These are phyloP conservation scores for Urostyla sp. DNA, from an alignment of 73 alveolate species.

Conservation along the genomic window DNA sequence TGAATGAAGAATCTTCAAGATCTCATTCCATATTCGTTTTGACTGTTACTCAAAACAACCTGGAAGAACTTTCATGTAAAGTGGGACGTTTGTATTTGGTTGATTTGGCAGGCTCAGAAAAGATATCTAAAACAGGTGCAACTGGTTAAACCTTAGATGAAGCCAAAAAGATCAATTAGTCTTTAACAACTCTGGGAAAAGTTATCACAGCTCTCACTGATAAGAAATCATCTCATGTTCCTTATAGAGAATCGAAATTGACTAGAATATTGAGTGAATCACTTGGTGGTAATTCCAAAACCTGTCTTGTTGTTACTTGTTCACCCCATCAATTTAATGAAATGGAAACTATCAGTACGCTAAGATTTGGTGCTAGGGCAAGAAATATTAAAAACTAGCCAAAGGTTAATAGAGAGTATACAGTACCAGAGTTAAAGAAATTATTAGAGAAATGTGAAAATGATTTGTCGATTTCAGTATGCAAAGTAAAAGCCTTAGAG, in stretches of 20 bases:
- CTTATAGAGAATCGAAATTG: constrained; percentile 85
- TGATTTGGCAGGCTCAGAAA: constrained; percentile 95
- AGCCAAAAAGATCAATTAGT: constrained; percentile 82
- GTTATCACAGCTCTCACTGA: constrained; percentile 84
- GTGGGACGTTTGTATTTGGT: constrained; percentile 88
- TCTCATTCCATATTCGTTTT: constrained; percentile 84
- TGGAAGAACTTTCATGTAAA: constrained; percentile 75
- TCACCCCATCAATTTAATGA: constrained; percentile 82
- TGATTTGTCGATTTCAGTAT: constrained; percentile 31
- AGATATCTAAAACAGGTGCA: constrained; percentile 90
- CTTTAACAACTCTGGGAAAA: constrained; percentile 76
- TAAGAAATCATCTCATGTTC: constrained; percentile 76
- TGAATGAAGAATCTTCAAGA: constrained; percentile 90
- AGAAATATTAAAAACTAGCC: constrained; percentile 88
- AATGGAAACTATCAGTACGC: constrained; percentile 76
- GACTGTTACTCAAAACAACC: constrained; percentile 75
- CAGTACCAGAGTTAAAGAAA: constrained; percentile 80
- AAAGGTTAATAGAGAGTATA: constrained; percentile 79
- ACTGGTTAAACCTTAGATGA: constrained; percentile 80
- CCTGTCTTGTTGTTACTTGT: constrained; percentile 85
- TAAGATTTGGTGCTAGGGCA: constrained; percentile 85
- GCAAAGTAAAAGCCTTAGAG: constrained; percentile 40
- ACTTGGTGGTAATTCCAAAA: constrained; percentile 93
- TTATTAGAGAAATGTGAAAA: constrained; percentile 57
- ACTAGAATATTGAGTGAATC: constrained; percentile 86